These are phyloP conservation scores for Biscutella laevigata DNA, from an alignment of 441 rosid genomes.

Conservation along the genomic window DNA sequence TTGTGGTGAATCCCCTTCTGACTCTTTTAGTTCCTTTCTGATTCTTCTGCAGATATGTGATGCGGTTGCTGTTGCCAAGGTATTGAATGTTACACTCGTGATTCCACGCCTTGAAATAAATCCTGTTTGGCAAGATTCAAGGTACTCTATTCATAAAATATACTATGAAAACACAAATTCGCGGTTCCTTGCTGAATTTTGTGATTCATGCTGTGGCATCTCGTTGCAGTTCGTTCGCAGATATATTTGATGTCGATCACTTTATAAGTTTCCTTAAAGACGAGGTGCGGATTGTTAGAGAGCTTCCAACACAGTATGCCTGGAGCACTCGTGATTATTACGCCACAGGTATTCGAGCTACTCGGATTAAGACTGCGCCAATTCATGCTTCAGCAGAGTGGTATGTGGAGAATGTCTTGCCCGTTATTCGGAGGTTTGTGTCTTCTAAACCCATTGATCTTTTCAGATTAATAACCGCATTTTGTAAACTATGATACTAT, in stretches of 20 bases:
- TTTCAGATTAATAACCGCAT: neutral
- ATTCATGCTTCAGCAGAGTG: conserved; percentile 56
- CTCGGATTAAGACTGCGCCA: conserved; percentile 67
- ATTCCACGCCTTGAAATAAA: conserved; percentile 72
- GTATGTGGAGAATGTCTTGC: conserved; percentile 60
- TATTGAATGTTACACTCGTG: conserved; percentile 54
- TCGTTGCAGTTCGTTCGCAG: conserved; percentile 45
- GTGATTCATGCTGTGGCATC: conserved; percentile 8
- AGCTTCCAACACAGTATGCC: conserved; percentile 39
- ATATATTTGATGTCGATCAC: conserved; percentile 64
- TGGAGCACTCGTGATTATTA: conserved; percentile 77
- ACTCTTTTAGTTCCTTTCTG: neutral
- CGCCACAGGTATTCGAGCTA: conserved; percentile 68
- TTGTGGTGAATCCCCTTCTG: neutral
- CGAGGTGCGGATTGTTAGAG: conserved; percentile 43
- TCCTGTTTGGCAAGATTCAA: conserved; percentile 79
- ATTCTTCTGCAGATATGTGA: conserved; percentile 50
- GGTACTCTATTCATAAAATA: conserved; percentile 37
- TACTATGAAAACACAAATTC: neutral
- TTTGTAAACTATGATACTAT: neutral
- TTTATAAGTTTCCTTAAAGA: conserved; percentile 37
- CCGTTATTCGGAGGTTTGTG: conserved; percentile 52
- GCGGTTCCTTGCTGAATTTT: neutral
- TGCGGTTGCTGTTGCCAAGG: conserved; percentile 71
- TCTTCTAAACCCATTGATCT: neutral